Conservation (phyloP, 2,329 filamentous ascomycete species). For the Lizonia empirigonia region DNA sequence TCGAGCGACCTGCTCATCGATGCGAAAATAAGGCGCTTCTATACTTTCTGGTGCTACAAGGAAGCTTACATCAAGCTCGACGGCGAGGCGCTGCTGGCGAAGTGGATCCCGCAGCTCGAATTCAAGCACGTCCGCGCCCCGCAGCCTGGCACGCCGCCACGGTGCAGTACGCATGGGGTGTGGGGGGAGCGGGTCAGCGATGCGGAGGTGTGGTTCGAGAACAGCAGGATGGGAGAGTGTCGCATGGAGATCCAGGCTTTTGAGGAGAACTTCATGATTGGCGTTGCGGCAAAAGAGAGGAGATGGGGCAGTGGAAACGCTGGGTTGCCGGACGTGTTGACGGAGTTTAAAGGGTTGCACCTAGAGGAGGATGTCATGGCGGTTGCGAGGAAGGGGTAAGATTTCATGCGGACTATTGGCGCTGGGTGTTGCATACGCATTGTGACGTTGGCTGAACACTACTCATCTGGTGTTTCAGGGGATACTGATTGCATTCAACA, state of each 20-base stretch:
- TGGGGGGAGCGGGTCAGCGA: conserved; percentile 56
- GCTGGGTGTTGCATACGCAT: background rate
- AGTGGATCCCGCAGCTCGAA: conserved; percentile 73
- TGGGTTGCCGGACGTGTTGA: conserved; percentile 47
- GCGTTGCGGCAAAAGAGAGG: conserved; percentile 55
- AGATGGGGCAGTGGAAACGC: conserved; percentile 38
- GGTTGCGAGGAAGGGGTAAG: conserved; percentile 22
- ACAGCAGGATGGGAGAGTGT: conserved; percentile 54
- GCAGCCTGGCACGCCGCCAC: conserved; percentile 47
- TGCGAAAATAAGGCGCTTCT: conserved; percentile 71
- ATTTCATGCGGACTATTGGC: background rate
- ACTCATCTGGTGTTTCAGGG: background rate
- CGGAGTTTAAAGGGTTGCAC: conserved; percentile 52
- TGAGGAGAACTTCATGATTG: conserved; percentile 64
- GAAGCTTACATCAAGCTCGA: conserved; percentile 86
- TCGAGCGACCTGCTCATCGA: conserved; percentile 59
- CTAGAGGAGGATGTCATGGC: conserved; percentile 52
- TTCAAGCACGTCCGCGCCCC: conserved; percentile 66
- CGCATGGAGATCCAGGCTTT: conserved; percentile 64
- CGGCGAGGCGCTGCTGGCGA: conserved; percentile 75
- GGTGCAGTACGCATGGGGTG: conserved; percentile 51
- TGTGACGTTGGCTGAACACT: background rate
- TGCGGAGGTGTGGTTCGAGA: conserved; percentile 56
- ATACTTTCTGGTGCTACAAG: conserved; percentile 77
- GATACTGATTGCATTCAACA: background rate